Percentiles rank a stretch among this genome's conserved stretches.
Evolutionary conservation across 768 basidiomycete species (phyloP).

Genomic region (Cubamyces sp.): DNA sequence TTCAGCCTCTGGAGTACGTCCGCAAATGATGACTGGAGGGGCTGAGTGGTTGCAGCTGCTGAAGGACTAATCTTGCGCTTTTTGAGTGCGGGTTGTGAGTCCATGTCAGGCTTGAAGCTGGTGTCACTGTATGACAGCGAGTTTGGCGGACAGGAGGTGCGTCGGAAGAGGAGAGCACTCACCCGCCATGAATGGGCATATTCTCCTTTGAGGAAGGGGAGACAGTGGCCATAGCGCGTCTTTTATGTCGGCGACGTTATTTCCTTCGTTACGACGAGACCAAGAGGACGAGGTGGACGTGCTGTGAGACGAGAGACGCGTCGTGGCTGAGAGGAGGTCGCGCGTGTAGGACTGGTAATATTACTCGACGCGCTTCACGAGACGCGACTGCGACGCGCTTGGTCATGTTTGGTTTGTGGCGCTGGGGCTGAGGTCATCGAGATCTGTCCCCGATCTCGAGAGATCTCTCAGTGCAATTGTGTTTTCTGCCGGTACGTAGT

Average conservation of each 20-base stretch:
- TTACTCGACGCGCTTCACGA: neutral
- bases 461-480: neutral
- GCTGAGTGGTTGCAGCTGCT: slow-evolving; percentile 27
- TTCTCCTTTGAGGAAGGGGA: slow-evolving; percentile 27
- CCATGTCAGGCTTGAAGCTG: slow-evolving; percentile 24
- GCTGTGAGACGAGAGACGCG: slow-evolving; percentile 15
- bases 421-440: slow-evolving; percentile 14
- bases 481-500: neutral
- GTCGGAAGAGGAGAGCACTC: neutral
- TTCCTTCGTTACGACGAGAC: neutral
- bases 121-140: slow-evolving; percentile 11
- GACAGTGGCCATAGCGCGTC: slow-evolving; percentile 11
- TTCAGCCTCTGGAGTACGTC: slow-evolving; percentile 44
- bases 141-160: neutral
- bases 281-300: neutral
- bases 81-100: slow-evolving; percentile 37
- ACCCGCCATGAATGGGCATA: slow-evolving; percentile 26
- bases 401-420: slow-evolving; percentile 25
- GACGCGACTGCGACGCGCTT: slow-evolving; percentile 24
- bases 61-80: slow-evolving; percentile 37
- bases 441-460: slow-evolving; percentile 11
- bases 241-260: neutral
- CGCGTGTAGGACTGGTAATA: too few relatives aligned
- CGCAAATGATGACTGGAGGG: slow-evolving; percentile 40
- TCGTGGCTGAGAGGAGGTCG: slow-evolving; percentile 6